Evolutionary conservation across 495 filamentous ascomycete species (phyloP).

Genomic region (Trichoderma orchidacearum): DNA sequence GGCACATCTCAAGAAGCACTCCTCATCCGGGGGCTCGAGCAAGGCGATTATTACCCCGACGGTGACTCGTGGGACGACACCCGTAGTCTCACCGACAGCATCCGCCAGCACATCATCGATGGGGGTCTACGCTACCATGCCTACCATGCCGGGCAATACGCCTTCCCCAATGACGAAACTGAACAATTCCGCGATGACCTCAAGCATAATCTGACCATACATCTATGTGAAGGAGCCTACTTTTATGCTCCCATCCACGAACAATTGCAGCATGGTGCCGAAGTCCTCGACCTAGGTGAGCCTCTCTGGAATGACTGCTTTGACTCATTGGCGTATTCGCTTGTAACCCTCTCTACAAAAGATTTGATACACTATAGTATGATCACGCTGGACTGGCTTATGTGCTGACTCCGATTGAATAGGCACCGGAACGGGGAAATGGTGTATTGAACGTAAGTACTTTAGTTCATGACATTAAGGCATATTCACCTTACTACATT

Average conservation of each 20-base stretch:
- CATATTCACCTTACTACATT: too few relatives aligned
- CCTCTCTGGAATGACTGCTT: background rate
- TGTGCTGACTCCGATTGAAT: background rate
- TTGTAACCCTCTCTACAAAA: too few relatives aligned
- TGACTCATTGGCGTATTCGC: too few relatives aligned
- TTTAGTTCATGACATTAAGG: too few relatives aligned
- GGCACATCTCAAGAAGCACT: background rate
- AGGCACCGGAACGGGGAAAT: conserved; percentile 4
- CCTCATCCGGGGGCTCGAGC: background rate
- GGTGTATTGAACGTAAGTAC: conserved; percentile 2
- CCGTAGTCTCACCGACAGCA: conserved; percentile 12
- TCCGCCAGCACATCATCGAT: conserved; percentile 22
- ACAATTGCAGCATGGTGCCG: conserved; percentile 12
- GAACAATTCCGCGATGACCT: conserved; percentile 60
- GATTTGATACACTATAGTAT: too few relatives aligned
- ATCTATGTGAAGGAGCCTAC: conserved; percentile 28
- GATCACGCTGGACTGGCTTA: too few relatives aligned
- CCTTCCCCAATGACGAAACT: conserved; percentile 44
- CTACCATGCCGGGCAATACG: conserved; percentile 39
- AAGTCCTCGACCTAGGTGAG: conserved; percentile 23
- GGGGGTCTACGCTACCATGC: conserved; percentile 37
- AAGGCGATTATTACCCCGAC: background rate
- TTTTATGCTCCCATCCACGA: conserved; percentile 19
- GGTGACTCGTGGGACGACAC: background rate
- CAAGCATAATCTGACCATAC: conserved; percentile 41